Percentiles rank a stretch among this genome's conserved stretches.
Evolutionary conservation across 1,284 basidiomycete genomes (phyloP).

Genomic region (Limonomyces culmigenus): DNA sequence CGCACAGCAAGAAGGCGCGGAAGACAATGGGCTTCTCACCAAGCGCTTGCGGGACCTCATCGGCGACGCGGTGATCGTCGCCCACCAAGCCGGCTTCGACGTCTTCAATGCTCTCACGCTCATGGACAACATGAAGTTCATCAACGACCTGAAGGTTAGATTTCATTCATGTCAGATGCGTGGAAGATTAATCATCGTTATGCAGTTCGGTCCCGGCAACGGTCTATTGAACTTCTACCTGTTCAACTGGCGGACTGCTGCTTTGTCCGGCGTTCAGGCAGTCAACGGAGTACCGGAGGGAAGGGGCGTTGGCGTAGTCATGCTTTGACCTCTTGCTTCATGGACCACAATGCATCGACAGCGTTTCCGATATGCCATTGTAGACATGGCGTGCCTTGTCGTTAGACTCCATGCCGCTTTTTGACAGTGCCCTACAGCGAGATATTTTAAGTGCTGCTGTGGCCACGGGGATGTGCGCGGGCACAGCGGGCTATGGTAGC

Average conservation of each 20-base stretch:
- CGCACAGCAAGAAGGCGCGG: slow-evolving; percentile 39
- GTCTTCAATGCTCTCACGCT: slow-evolving; percentile 92
- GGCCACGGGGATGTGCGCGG: too few species aligned
- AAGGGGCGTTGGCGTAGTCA: slow-evolving; percentile 65
- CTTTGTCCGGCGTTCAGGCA: slow-evolving; percentile 49
- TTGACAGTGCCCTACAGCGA: too few species aligned
- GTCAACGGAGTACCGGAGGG: slow-evolving; percentile 37
- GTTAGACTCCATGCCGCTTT: too few species aligned
- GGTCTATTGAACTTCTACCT: slow-evolving; percentile 84
- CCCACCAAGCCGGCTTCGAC: slow-evolving; percentile 77
- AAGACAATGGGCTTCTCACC: slow-evolving; percentile 46
- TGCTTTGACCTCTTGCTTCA: slow-evolving; percentile 39
- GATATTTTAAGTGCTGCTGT: too few species aligned
- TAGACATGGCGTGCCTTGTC: too few species aligned
- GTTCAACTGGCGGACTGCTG: slow-evolving; percentile 83
- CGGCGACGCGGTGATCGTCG: slow-evolving; percentile 65
- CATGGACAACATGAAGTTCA: slow-evolving; percentile 82
- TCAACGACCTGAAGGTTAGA: slow-evolving; percentile 67
- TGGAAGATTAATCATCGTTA: background rate
- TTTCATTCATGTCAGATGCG: background rate
- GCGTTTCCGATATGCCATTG: too few species aligned
- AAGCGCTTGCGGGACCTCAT: slow-evolving; percentile 60
- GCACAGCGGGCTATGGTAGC: too few species aligned
- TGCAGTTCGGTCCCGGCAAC: slow-evolving; percentile 79
- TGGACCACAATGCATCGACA: too few species aligned